Conservation (phyloP, 176 grass and related monocot genomes). For the Rhynchospora tenuis region DNA sequence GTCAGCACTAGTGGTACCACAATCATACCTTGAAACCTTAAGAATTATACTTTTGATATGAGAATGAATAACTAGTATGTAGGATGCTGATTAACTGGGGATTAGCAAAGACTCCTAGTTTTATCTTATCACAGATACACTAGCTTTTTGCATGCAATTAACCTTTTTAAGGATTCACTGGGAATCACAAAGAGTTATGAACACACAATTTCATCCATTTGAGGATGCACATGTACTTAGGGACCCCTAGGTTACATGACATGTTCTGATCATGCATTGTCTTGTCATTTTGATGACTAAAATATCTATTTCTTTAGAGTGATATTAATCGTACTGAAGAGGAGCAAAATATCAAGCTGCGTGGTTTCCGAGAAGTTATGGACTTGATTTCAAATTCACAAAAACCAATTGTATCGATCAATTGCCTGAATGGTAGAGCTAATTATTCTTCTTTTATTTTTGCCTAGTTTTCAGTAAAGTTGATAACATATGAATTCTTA, state of each 20-base stretch:
- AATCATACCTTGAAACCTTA: not conserved
- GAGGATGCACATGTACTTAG: not conserved
- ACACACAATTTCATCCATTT: not conserved
- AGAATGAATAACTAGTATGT: not conserved
- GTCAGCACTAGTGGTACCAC: not conserved
- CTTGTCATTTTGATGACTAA: not conserved
- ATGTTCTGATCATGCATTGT: not conserved
- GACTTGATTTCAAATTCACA: slow-evolving; percentile 69
- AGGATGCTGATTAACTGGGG: not conserved
- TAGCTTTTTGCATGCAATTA: slow-evolving; percentile 11
- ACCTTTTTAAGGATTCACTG: not conserved
- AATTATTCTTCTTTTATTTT: not conserved
- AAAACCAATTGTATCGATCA: slow-evolving; percentile 87
- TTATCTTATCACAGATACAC: not conserved
- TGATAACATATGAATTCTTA: not conserved
- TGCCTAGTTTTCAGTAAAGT: not conserved
- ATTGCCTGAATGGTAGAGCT: slow-evolving; percentile 67
- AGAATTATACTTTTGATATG: not conserved
- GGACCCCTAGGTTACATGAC: not conserved
- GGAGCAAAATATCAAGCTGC: slow-evolving; percentile 60
- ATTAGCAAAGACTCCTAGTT: not conserved
- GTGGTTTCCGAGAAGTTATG: slow-evolving; percentile 91
- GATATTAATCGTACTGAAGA: slow-evolving; percentile 58
- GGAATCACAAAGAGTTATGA: not conserved
- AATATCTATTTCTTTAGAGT: slow-evolving; percentile 33